Base-by-base conservation (phyloP, 805 yeast species). In the Saturnispora halmiae region DNA sequence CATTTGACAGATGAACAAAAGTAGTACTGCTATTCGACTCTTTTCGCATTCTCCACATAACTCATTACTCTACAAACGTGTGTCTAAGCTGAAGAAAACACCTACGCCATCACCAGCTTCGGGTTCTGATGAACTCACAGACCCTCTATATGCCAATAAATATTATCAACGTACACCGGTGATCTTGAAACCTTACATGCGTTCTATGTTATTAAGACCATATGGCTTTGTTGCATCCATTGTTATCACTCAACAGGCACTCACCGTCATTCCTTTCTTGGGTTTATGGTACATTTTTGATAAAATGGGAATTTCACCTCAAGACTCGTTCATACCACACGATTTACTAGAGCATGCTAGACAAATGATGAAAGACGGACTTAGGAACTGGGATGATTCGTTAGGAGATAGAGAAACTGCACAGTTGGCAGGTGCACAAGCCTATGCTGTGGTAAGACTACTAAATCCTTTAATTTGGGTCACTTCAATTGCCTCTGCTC, bases 191-290 rank as follows among this genome's bases (percentile, higher is more conserved):
- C 65, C 65, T 4, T 60, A 59, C 38, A 49, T 60, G 53, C 49
- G 52, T 33, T 50, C 53, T 5, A 43, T 62, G 36, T 37, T 61
- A 42, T 31, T 51, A 4, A 46, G 63, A 34, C 67, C 67, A 1
- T 34, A 59, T 25, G 63, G 60, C 9, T 62, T 62, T 49, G 69
- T 71, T 6, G 49, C 72, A 3, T 62, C 76, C 11, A 71, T 74
- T 49, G 55, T 67, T 6, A 61, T 73, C 10, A 59, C 74, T 13
- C 80, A 74, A 46, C 79, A 74, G 49, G 52, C 70, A 36, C 64
- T 77, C 0, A 77, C 77, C 1, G 62, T 74, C 3, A 63, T 70
- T 15, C 80, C 80, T 6, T 64, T 74, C 38, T 49, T 73, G 4
- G 66, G 69, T 0, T 46, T 73, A 4, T 74, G 80, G 79, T 72